These are phyloP conservation scores for Fragilaria radians DNA, from an alignment of 108 stramenopile genomes.

Conservation along the genomic window DNA sequence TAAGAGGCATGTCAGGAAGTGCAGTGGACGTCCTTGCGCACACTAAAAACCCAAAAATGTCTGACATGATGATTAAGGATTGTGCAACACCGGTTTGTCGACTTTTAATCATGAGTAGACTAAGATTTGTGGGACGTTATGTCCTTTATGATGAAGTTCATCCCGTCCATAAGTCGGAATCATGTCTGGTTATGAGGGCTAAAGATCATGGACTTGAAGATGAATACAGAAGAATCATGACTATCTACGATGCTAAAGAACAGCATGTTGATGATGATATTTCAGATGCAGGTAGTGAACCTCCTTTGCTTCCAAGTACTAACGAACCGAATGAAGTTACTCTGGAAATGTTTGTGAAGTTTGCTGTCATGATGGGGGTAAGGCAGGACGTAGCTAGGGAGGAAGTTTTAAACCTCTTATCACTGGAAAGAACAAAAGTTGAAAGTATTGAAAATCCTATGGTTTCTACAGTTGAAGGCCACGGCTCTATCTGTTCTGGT, in stretches of 20 bases:
- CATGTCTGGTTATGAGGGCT: conserved; percentile 23
- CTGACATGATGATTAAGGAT: conserved; percentile 19
- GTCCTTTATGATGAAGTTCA: conserved; percentile 10
- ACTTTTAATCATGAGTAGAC: conserved; percentile 15
- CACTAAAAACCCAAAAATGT: conserved; percentile 13
- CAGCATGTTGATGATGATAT: conserved; percentile 8
- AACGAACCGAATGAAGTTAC: conserved; percentile 11
- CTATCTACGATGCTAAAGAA: not conserved
- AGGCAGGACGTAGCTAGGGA: conserved; percentile 7
- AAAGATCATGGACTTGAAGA: conserved; percentile 33
- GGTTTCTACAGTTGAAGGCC: no score
- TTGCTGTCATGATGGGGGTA: conserved; percentile 21
- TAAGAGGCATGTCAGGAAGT: conserved; percentile 4
- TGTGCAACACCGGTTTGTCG: conserved; percentile 25
- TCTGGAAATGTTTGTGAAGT: conserved; percentile 17
- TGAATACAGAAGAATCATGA: conserved; percentile 9
- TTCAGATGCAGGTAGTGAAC: not conserved
- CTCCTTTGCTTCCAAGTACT: no score
- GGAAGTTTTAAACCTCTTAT: conserved; percentile 3
- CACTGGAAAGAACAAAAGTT: not conserved
- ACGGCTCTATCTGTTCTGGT: conserved; percentile 1
- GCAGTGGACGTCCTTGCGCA: conserved; percentile 19
- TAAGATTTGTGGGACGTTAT: conserved; percentile 34
- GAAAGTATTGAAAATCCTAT: no score
- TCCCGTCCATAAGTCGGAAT: conserved; percentile 26